Base-by-base conservation (phyloP, 139 green algal genomes). In the Astrephomene gubernaculifera region DNA sequence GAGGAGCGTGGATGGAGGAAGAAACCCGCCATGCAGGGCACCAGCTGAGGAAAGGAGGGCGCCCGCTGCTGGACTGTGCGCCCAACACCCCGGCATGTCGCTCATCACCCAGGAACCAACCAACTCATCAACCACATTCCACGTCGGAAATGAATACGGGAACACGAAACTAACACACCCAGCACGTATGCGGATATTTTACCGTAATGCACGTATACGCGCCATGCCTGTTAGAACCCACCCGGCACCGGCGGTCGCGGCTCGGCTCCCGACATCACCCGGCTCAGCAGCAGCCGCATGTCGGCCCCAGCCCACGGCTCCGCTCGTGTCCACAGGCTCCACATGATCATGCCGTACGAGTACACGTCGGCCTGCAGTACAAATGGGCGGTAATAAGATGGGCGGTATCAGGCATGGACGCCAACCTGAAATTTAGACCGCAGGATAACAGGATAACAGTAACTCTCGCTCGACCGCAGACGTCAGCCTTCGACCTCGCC, bases 321-420 rank as follows among this genome's bases (percentile, higher is more conserved):
- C 10, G 60, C 29, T 36, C 81, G 64, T 0, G 73, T 81, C 86
- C 86, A 90, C 80, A 90, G 73, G n/a, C 36, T 69, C 80, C 81
- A 90, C 83, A 96, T 73, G 14, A 94, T 86, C 33, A 96, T 88
- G 33, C 90, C 93, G 76, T 92, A 96, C 54, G 69, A 87, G 81
- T 91, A 94, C 64, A 94, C 87, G 76, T 94, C 91, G 8, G 82
- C 85, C 85, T 89, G 70, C 21, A 49, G 4, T 14, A 57, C 49
- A 57, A 12, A 57, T 17, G 49, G 49, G 49, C 49, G 49, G 12
- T 25, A 12, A 17, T 57, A 57, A 17, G 49, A 12, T 57, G 49
- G 49, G 12, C 17, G 49, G 49, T 17, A 12, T 17, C 49, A 57
- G 12, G 12, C 49, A 17, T 17, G 17, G 12, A 57, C 17, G 12